phyloP scores from a whole-genome alignment of 177 flowering plant species.

The Vitis hybrid region DNA sequence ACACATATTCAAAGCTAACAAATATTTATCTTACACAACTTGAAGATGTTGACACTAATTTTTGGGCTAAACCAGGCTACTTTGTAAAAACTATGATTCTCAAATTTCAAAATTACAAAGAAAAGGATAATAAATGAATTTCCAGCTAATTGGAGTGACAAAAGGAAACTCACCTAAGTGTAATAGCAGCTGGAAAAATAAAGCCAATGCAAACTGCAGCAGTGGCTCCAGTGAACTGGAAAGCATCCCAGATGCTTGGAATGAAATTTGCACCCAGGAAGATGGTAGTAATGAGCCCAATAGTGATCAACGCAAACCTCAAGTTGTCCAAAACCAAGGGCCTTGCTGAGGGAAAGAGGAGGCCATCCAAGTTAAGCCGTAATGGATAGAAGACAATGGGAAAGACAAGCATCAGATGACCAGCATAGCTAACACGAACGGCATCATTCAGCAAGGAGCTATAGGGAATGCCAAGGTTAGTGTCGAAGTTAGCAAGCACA shows the following conservation, averaged over 20 bases:
- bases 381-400: slow-evolving; percentile 89
- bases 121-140: not conserved
- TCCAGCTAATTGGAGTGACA: not conserved
- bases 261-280: slow-evolving; percentile 91
- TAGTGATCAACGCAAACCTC: slow-evolving; percentile 67
- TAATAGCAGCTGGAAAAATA: slow-evolving; percentile 87
- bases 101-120: not conserved
- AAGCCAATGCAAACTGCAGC: slow-evolving; percentile 96
- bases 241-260: slow-evolving; percentile 99
- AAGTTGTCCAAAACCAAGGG: slow-evolving; percentile 52
- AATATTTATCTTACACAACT: not conserved
- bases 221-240: slow-evolving; percentile 98
- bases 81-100: not conserved
- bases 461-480: slow-evolving; percentile 87
- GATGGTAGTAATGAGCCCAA: slow-evolving; percentile 57
- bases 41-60: too few relatives aligned
- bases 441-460: slow-evolving; percentile 78
- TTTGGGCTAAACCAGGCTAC: not conserved
- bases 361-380: slow-evolving; percentile 86
- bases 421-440: slow-evolving; percentile 92
- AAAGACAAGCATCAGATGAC: slow-evolving; percentile 95
- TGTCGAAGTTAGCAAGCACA: slow-evolving; percentile 91
- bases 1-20: too few relatives aligned
- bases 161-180: slow-evolving; percentile 59
- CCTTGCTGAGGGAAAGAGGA: slow-evolving; percentile 70